phyloP scores from a whole-genome alignment of 2,329 filamentous ascomycete species.

The Trichoderma koningii region DNA sequence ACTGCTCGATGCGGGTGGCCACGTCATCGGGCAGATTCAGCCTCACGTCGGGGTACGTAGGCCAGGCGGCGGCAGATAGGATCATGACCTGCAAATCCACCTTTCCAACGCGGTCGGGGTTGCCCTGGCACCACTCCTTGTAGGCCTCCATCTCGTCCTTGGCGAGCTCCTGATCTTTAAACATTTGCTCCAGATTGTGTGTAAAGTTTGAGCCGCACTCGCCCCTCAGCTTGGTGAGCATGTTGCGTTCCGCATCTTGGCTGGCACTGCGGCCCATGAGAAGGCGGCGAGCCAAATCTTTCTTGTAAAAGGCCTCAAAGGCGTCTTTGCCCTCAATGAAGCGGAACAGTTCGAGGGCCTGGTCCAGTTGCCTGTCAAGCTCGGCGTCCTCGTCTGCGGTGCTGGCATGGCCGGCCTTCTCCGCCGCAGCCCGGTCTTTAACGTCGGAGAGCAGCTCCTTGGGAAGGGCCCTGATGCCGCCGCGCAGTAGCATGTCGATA shows the following conservation, averaged over 20 bases:
- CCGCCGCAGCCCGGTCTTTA: conserved; percentile 59
- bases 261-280: conserved; percentile 92
- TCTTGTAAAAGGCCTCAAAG: conserved; percentile 99
- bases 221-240: conserved; percentile 86
- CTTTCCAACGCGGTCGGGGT: conserved; percentile 49
- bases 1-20: conserved; percentile 73
- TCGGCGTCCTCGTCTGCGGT: conserved; percentile 88
- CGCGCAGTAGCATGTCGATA: conserved; percentile 83
- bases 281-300: conserved; percentile 84
- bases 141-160: conserved; percentile 93
- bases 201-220: conserved; percentile 95
- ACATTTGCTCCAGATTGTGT: conserved; percentile 98
- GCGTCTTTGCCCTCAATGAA: conserved; percentile 97
- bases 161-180: conserved; percentile 93
- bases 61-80: conserved; percentile 90
- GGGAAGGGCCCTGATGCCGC: conserved; percentile 82
- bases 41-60: conserved; percentile 75
- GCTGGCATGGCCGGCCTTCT: conserved; percentile 64
- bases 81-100: conserved; percentile 79
- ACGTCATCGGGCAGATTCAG: conserved; percentile 77
- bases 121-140: conserved; percentile 65
- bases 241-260: conserved; percentile 91
- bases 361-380: conserved; percentile 87
- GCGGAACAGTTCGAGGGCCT: conserved; percentile 90
- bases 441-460: conserved; percentile 64